These are phyloP conservation scores for Colletotrichum gigasporum DNA, from an alignment of 2,329 filamentous ascomycete genomes.

Conservation along the genomic window DNA sequence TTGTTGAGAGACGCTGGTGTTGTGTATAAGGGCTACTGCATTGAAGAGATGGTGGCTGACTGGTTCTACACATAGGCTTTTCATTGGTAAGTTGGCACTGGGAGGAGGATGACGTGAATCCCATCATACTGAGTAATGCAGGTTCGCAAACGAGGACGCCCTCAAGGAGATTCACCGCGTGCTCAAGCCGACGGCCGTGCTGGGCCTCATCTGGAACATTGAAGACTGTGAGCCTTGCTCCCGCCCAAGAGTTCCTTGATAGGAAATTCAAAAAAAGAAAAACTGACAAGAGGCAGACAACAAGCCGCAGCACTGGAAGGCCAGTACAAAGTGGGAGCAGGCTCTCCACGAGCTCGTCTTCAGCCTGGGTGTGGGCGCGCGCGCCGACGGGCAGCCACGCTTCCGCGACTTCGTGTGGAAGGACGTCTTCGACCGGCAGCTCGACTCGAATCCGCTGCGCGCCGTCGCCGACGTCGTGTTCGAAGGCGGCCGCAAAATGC, in stretches of 20 bases:
- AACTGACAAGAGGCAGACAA: conserved; percentile 61
- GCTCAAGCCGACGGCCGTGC: conserved; percentile 65
- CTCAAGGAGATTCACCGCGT: conserved; percentile 74
- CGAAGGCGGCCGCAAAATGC: conserved; percentile 42
- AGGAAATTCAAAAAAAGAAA: neutral
- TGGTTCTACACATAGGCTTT: conserved; percentile 50
- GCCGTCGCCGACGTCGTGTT: conserved; percentile 54
- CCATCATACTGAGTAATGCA: conserved; percentile 38
- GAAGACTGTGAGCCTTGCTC: conserved; percentile 67
- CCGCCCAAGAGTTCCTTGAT: neutral
- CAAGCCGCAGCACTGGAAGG: conserved; percentile 63
- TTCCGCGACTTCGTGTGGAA: conserved; percentile 74
- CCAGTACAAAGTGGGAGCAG: conserved; percentile 69
- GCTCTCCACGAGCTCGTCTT: conserved; percentile 67
- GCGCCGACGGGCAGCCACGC: conserved; percentile 66
- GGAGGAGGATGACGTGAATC: neutral
- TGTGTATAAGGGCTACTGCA: too few species aligned
- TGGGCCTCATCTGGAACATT: conserved; percentile 79
- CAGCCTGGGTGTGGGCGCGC: conserved; percentile 61
- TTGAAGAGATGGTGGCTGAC: conserved; percentile 22
- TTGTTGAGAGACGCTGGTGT: neutral
- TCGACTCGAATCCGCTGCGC: conserved; percentile 61
- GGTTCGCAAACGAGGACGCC: conserved; percentile 73
- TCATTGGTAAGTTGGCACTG: conserved; percentile 59
- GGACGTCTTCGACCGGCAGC: conserved; percentile 69